Conservation (phyloP, 2,329 filamentous ascomycete genomes). For the Bipolaris oryzae region DNA sequence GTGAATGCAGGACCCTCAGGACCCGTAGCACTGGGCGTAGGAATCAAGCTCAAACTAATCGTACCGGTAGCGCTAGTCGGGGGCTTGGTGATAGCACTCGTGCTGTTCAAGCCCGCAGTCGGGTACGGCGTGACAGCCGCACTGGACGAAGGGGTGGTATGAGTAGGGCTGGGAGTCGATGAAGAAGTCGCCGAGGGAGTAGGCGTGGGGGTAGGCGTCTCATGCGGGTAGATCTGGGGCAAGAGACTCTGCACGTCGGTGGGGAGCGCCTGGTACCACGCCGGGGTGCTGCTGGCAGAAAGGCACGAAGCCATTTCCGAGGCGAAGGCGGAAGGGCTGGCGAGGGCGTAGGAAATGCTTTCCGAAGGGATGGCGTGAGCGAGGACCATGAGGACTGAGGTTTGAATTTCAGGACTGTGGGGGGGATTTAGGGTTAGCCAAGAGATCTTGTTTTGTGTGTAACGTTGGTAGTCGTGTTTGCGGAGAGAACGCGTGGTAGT, state of each 20-base stretch:
- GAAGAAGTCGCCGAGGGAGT: not conserved
- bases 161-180: not conserved
- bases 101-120: conserved; percentile 9
- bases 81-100: conserved; percentile 8
- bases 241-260: conserved; percentile 53
- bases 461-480: not conserved
- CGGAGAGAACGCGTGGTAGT: conserved; percentile 3
- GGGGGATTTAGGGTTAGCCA: conserved; percentile 15
- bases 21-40: conserved; percentile 11
- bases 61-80: conserved; percentile 17
- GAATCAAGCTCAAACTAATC: conserved; percentile 9
- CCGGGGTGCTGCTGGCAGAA: conserved; percentile 50
- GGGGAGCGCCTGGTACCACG: conserved; percentile 55
- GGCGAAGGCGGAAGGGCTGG: conserved; percentile 51
- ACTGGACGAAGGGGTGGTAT: conserved; percentile 5
- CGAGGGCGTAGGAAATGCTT: conserved; percentile 48
- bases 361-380: conserved; percentile 54
- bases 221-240: conserved; percentile 42
- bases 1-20: conserved; percentile 19
- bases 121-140: conserved; percentile 5
- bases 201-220: conserved; percentile 26
- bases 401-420: conserved; percentile 31
- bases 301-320: conserved; percentile 52
- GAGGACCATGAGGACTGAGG: conserved; percentile 52
- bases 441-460: not conserved